Evolutionary conservation across 1,284 basidiomycete genomes (phyloP).

Genomic region (Neonothopanus nambi): DNA sequence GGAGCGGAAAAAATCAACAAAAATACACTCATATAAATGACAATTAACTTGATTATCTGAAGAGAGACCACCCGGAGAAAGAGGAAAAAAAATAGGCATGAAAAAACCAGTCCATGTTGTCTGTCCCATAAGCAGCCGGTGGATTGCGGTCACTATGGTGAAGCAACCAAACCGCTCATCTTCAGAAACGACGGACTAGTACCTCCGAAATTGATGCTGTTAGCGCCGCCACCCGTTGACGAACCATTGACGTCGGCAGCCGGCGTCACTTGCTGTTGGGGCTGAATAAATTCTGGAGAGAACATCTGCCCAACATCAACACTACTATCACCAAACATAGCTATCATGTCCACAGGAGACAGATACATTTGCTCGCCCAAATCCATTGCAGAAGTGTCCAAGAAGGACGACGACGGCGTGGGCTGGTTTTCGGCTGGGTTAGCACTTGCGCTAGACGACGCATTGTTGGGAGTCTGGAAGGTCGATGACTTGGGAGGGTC

Average conservation of each 20-base stretch:
- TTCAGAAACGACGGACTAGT: not conserved
- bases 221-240: not conserved
- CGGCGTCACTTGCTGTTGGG: not conserved
- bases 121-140: not conserved
- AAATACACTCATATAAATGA: too few relatives aligned
- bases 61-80: not conserved
- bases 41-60: too few relatives aligned
- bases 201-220: not conserved
- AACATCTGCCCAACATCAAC: slow-evolving; percentile 29
- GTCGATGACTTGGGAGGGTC: slow-evolving; percentile 30
- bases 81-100: not conserved
- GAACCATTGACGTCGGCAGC: not conserved
- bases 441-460: slow-evolving; percentile 14
- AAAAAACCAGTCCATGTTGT: too few relatives aligned
- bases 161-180: not conserved
- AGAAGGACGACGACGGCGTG: slow-evolving; percentile 2
- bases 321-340: slow-evolving; percentile 38
- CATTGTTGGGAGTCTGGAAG: slow-evolving; percentile 1
- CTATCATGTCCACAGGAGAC: slow-evolving; percentile 44
- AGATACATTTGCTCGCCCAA: slow-evolving; percentile 45
- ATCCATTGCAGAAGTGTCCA: slow-evolving; percentile 24
- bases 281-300: slow-evolving; percentile 27
- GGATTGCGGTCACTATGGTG: not conserved
- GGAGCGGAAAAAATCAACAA: too few relatives aligned
- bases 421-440: not conserved